Evolutionary conservation across 2,329 filamentous ascomycete genomes (phyloP), one percentile per base, ranked within the genome.

Genomic region (Colletotrichum karsti): DNA sequence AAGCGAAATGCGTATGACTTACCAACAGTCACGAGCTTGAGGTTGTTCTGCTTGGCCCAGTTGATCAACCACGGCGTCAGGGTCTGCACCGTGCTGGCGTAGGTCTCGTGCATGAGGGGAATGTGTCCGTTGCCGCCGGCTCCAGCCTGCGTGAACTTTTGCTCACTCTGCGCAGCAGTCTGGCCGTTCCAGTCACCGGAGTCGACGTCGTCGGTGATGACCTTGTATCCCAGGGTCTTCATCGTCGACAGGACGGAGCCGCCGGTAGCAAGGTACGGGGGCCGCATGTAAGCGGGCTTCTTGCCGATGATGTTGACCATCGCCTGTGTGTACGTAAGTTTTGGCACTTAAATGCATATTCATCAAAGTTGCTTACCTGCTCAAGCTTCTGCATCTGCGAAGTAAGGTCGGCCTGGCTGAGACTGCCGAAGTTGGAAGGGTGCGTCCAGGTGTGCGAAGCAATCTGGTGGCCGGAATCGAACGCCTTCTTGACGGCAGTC

Each of bases 131-230:
- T 80, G 10, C 81, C 83, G 6, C 73, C 61, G 4, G 84, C 74
- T 13, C 82, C 81, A 3, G 81, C 82, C 41, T 76, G 73, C 68
- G 78, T 74, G 78, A 90, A 89, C 71, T 80, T 82, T 72, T 85
- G 77, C 79, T 89, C 81, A 73, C 87, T 85, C 75, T 85, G 83
- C 62, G 77, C 74, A 0, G 86, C 80, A 4, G 82, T 79, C 67
- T 83, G 77, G 57, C 87, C 83, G 73, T 89, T 85, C 82, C 89
- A 90, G 77, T 91, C 89, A 56, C 88, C 85, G 1, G 88, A 84
- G 74, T 91, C 88, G 54, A 91, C 79, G 69, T 90, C 86, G 73
- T 89, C 83, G 72, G 87, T 90, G 72, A 87, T 85, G 73, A 90
- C 83, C 73, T 88, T 87, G 80, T 89, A 90, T 63, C 85, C 85